Evolutionary conservation across 352 stramenopile species (phyloP).

Genomic region (Globisporangium iwayamae): DNA sequence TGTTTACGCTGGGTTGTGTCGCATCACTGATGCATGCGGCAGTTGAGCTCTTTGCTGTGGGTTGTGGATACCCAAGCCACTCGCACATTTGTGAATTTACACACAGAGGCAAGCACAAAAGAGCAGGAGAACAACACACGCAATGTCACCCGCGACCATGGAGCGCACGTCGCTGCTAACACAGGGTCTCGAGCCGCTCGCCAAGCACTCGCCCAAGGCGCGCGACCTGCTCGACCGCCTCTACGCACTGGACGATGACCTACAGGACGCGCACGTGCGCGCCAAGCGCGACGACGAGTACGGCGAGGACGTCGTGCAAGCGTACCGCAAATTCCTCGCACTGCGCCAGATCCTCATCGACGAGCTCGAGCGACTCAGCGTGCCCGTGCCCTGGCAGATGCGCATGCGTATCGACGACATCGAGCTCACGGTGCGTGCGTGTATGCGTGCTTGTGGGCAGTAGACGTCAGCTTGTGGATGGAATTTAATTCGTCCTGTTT

Average conservation of each 20-base stretch:
- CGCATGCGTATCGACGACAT: slow-evolving; percentile 79
- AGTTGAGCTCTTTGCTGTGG: slow-evolving; percentile 7
- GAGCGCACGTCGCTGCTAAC: slow-evolving; percentile 39
- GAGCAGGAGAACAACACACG: neutral
- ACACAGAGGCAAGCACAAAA: neutral
- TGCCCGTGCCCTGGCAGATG: slow-evolving; percentile 61
- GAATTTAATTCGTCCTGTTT: neutral
- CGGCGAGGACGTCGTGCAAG: slow-evolving; percentile 55
- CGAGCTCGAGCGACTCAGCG: slow-evolving; percentile 35
- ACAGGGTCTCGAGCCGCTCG: slow-evolving; percentile 37
- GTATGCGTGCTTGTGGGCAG: too few relatives aligned
- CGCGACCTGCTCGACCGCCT: slow-evolving; percentile 32
- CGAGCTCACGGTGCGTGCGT: slow-evolving; percentile 60
- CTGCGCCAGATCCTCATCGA: slow-evolving; percentile 47
- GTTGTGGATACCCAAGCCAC: neutral
- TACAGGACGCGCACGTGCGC: slow-evolving; percentile 47
- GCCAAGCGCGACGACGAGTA: slow-evolving; percentile 64
- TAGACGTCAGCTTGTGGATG: too few relatives aligned
- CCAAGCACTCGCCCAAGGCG: slow-evolving; percentile 24
- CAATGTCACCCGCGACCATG: slow-evolving; percentile 1
- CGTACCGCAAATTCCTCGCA: slow-evolving; percentile 53
- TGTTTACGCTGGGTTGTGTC: slow-evolving; percentile 6
- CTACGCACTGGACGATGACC: slow-evolving; percentile 47
- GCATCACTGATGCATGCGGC: neutral
- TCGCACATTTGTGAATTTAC: neutral